A percentile compares a stretch with the other conserved stretches of the same genome.
Conservation (phyloP, 495 filamentous ascomycete species). For the Lepidopterella palustris region DNA sequence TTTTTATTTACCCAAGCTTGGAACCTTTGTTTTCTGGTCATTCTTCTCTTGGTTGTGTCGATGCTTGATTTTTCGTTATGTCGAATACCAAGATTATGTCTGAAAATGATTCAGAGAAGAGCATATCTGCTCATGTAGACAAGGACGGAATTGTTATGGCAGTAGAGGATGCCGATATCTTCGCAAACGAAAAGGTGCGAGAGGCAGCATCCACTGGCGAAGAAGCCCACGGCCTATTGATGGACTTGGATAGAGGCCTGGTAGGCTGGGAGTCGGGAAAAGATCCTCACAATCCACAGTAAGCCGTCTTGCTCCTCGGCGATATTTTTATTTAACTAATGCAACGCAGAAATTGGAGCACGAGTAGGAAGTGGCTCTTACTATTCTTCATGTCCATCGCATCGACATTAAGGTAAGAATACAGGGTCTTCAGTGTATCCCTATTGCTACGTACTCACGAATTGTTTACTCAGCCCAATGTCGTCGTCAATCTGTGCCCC, state of each 20-base stretch:
- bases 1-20: neutral
- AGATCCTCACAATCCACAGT: conserved; percentile 18
- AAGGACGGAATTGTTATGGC: neutral
- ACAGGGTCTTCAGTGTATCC: neutral
- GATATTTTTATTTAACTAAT: neutral
- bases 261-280: conserved; percentile 20
- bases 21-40: neutral
- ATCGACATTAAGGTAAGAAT: conserved; percentile 8
- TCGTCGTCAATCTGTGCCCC: conserved; percentile 17
- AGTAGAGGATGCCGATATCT: neutral
- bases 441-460: neutral
- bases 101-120: neutral
- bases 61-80: neutral
- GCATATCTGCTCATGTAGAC: neutral
- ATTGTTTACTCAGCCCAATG: conserved; percentile 4
- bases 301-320: neutral
- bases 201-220: neutral
- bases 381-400: conserved; percentile 8
- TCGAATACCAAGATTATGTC: neutral
- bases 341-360: conserved; percentile 12
- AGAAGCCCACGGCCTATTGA: conserved; percentile 2
- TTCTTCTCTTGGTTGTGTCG: too few relatives aligned
- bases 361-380: conserved; percentile 14
- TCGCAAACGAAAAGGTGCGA: neutral
- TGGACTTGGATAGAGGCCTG: conserved; percentile 22